phyloP scores from a whole-genome alignment of 495 filamentous ascomycete species.

The Pseudomonodictys pantanalensis region DNA sequence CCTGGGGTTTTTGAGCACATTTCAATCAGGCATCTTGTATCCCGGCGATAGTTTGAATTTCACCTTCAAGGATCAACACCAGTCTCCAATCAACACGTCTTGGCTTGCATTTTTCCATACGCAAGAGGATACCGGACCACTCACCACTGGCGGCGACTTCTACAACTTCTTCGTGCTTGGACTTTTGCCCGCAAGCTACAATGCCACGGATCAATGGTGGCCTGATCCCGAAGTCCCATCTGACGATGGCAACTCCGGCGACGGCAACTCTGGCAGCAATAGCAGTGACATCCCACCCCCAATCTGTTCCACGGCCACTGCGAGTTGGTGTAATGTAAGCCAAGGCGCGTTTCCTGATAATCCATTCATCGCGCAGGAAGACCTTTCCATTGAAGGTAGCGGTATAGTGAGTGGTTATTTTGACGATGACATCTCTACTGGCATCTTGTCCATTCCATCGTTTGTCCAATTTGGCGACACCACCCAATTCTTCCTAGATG shows the following conservation, averaged over 20 bases:
- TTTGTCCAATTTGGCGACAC: slow-evolving; percentile 43
- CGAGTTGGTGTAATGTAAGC: slow-evolving; percentile 15
- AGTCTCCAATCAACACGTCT: slow-evolving; percentile 29
- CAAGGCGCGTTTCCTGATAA: slow-evolving; percentile 12
- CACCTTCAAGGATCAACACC: slow-evolving; percentile 44
- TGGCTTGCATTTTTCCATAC: slow-evolving; percentile 45
- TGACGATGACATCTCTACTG: slow-evolving; percentile 39
- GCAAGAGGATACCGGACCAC: slow-evolving; percentile 41
- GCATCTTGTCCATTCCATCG: slow-evolving; percentile 52
- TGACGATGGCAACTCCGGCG: background rate
- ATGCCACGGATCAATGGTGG: slow-evolving; percentile 11
- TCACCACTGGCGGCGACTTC: slow-evolving; percentile 49
- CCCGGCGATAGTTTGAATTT: slow-evolving; percentile 48
- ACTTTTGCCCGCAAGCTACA: slow-evolving; percentile 5
- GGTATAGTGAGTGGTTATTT: slow-evolving; percentile 44
- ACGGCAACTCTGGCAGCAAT: background rate
- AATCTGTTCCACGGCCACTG: background rate
- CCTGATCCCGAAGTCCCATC: background rate
- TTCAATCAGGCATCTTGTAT: slow-evolving; percentile 46
- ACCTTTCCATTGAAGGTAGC: background rate
- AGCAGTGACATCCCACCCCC: background rate
- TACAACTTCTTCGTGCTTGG: slow-evolving; percentile 32
- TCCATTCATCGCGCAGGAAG: slow-evolving; percentile 6
- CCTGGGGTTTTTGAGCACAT: slow-evolving; percentile 40
- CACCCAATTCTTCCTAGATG: slow-evolving; percentile 40